Evolutionary conservation across 768 basidiomycete genomes (phyloP), one percentile per base, ranked within the genome.

Genomic region (Agaricus subrufescens): DNA sequence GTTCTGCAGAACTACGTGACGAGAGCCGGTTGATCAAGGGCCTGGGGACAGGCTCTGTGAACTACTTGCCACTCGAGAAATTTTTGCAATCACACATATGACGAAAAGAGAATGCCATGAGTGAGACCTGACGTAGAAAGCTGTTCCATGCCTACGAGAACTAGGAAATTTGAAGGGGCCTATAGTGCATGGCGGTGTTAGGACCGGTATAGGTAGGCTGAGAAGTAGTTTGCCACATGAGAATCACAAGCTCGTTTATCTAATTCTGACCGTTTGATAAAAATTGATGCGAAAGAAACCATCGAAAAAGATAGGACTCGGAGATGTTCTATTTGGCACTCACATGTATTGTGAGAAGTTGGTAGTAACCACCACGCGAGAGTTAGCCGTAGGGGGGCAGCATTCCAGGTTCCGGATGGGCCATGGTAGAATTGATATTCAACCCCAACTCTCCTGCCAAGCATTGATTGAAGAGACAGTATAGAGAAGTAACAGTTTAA

Each of bases 191-290:
- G 0, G 70, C 52, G 8, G 69, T 59, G 26, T 60, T 6, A 76
- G 75, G 52, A 64, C 66, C 4, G 74, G 72, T 5, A 62, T 57
- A 27, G 66, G 64, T n/a, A 74, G 71, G 43, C 52, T 60, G 25
- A 69, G 54, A 37, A 71, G 66, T 11, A 80, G 66, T 43, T 75
- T 71, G 23, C 78, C 78, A 61, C 80, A 73, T 66, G 43, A 72
- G 66, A 56, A 75, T 73, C 8, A 72, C 63, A n/a, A 75, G 66
- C 1, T 72, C 73, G 27, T 68, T 61, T 19, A 72, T 75, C 61
- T 65, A 67, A 4, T 58, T 64, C 58, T 69, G 71, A 5, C 71
- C 70, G 54, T 71, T 34, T 71, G 9, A 65, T 54, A 14, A 60
- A 30, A 10, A 60, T 52, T 53, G 68, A 69, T 39, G 65, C 64